A percentile compares a stretch with the other conserved stretches of the same genome.
These are phyloP conservation scores for Clavulina sp. DNA, from an alignment of 768 basidiomycete species.

Conservation along the genomic window DNA sequence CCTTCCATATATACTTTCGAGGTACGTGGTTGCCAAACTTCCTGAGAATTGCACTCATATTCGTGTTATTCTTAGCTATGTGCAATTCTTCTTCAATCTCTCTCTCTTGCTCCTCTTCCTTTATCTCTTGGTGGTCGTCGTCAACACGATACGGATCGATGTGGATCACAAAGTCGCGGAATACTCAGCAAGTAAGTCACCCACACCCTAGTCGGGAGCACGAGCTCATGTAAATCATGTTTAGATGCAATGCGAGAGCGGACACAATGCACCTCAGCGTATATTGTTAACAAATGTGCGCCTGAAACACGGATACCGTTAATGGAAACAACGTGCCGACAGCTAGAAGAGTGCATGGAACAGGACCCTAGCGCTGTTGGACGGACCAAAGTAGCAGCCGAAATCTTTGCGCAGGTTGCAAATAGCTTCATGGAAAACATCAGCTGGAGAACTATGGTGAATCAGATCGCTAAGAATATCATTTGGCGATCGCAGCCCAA, in stretches of 20 bases:
- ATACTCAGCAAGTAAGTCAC: conserved; percentile 63
- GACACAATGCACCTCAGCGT: conserved; percentile 61
- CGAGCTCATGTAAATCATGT: conserved; percentile 9
- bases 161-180: conserved; percentile 75
- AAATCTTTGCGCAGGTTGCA: conserved; percentile 89
- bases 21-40: conserved; percentile 32
- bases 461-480: conserved; percentile 20
- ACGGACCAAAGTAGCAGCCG: conserved; percentile 77
- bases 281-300: conserved; percentile 70
- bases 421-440: conserved; percentile 96
- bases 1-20: conserved; percentile 65
- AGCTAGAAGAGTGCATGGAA: conserved; percentile 92
- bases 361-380: conserved; percentile 81
- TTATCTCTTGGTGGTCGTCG: conserved; percentile 71
- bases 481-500: not conserved
- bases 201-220: not conserved
- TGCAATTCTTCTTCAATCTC: conserved; percentile 89
- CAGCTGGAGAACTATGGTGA: conserved; percentile 89
- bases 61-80: conserved; percentile 36
- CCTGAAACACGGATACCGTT: conserved; percentile 57
- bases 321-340: conserved; percentile 69
- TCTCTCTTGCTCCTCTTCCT: conserved; percentile 68
- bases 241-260: conserved; percentile 88
- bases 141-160: conserved; percentile 78
- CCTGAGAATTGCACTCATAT: not conserved